Conservation (phyloP, 1,284 basidiomycete genomes). For the Volvariella volvacea region DNA sequence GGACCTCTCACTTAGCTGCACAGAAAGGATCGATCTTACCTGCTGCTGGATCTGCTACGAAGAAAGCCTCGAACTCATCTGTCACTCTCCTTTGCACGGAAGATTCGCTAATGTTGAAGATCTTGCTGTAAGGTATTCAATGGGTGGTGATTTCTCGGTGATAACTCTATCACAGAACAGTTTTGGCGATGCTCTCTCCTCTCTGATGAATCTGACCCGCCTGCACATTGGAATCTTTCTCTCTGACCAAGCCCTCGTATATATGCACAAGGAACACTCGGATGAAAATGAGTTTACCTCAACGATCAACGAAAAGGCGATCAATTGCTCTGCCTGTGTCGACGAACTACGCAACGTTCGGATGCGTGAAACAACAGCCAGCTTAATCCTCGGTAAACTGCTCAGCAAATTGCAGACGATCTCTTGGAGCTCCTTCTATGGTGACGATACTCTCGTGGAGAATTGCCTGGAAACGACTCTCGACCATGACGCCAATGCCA, state of each 20-base stretch:
- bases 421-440: constrained; percentile 51
- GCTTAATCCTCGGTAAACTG: constrained; percentile 33
- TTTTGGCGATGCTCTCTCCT: constrained; percentile 26
- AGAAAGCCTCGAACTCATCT: constrained; percentile 45
- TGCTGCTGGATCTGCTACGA: constrained; percentile 62
- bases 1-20: constrained; percentile 46
- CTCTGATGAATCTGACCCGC: constrained; percentile 38
- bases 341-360: constrained; percentile 8
- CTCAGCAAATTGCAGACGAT: constrained; percentile 38
- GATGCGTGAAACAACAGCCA: constrained; percentile 36
- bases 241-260: constrained; percentile 28
- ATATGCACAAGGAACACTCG: constrained; percentile 34
- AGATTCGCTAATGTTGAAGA: constrained; percentile 30
- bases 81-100: constrained; percentile 58
- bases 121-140: constrained; percentile 40
- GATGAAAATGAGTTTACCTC: constrained; percentile 8
- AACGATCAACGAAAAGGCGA: constrained; percentile 21
- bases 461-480: neutral
- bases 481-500: neutral
- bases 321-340: constrained; percentile 25
- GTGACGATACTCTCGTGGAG: constrained; percentile 9
- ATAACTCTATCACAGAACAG: constrained; percentile 18
- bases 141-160: constrained; percentile 6
- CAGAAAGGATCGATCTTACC: constrained; percentile 44
- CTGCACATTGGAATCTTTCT: constrained; percentile 46